phyloP scores from a whole-genome alignment of 2,329 filamentous ascomycete species.

The Fusarium neocosmosporiellum region DNA sequence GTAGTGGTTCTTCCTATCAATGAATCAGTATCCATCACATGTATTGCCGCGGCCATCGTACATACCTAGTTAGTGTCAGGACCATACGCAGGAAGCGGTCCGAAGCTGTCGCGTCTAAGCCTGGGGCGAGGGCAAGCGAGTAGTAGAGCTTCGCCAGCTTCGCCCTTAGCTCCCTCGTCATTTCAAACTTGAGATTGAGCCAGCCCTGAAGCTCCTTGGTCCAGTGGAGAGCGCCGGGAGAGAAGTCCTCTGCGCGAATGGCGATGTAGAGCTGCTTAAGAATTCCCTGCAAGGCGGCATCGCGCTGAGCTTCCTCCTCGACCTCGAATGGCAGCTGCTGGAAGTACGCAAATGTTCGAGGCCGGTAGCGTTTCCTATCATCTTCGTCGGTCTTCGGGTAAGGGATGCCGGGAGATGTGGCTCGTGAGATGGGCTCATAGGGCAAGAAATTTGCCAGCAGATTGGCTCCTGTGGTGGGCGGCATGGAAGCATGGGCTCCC shows the following conservation, averaged over 20 bases:
- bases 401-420: slow-evolving; percentile 82
- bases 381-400: slow-evolving; percentile 62
- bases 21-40: slow-evolving; percentile 14
- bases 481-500: slow-evolving; percentile 45
- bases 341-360: slow-evolving; percentile 94
- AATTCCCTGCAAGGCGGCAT: slow-evolving; percentile 85
- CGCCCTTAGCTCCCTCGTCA: slow-evolving; percentile 84
- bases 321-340: slow-evolving; percentile 88
- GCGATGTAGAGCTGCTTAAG: slow-evolving; percentile 94
- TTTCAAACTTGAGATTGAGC: slow-evolving; percentile 97
- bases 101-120: slow-evolving; percentile 81
- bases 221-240: slow-evolving; percentile 94
- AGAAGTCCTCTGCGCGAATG: slow-evolving; percentile 92
- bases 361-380: slow-evolving; percentile 76
- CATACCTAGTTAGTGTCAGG: slow-evolving; percentile 91
- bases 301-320: slow-evolving; percentile 82
- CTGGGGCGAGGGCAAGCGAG: slow-evolving; percentile 89
- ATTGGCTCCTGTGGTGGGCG: slow-evolving; percentile 48
- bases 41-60: slow-evolving; percentile 29
- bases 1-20: slow-evolving; percentile 88
- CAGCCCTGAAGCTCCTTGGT: slow-evolving; percentile 95
- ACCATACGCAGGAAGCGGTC: slow-evolving; percentile 98
- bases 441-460: slow-evolving; percentile 54
- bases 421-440: slow-evolving; percentile 81
- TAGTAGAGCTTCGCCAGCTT: slow-evolving; percentile 93